These are phyloP conservation scores for Rhodosporidiobolus sp. DNA, from an alignment of 768 basidiomycete genomes.

Conservation along the genomic window DNA sequence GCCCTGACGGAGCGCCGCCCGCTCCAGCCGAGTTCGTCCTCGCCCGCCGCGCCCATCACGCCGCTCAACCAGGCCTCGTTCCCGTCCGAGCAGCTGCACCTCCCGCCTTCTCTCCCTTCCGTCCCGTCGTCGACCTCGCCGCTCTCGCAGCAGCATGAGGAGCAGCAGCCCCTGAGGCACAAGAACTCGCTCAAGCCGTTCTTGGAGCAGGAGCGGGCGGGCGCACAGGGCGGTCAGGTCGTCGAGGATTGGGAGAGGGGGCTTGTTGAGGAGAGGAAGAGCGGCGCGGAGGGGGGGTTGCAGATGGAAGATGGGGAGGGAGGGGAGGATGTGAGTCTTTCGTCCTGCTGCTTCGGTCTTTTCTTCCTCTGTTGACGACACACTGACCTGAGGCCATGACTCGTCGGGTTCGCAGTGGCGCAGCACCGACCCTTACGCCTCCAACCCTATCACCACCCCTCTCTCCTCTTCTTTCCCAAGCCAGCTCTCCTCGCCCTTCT, in stretches of 20 bases:
- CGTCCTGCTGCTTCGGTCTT: neutral
- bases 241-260: slow-evolving; percentile 38
- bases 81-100: neutral
- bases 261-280: slow-evolving; percentile 27
- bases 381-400: neutral
- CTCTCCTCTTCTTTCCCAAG: slow-evolving; percentile 23
- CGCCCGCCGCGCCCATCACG: neutral
- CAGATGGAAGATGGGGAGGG: slow-evolving; percentile 2
- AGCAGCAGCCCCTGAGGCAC: slow-evolving; percentile 13
- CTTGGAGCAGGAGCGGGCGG: slow-evolving; percentile 32
- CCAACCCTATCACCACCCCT: slow-evolving; percentile 18
- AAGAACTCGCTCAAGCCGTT: slow-evolving; percentile 39
- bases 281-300: slow-evolving; percentile 24
- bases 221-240: neutral
- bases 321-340: neutral
- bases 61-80: neutral
- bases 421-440: slow-evolving; percentile 24
- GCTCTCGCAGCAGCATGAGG: neutral
- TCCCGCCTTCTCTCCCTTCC: neutral
- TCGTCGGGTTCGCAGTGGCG: slow-evolving; percentile 1
- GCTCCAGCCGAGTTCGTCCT: neutral
- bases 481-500: slow-evolving; percentile 32
- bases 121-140: neutral
- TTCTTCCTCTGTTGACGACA: too few species aligned
- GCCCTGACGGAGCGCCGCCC: slow-evolving; percentile 30